Conservation (phyloP, 1,284 basidiomycete species). For the Malassezia restricta region DNA sequence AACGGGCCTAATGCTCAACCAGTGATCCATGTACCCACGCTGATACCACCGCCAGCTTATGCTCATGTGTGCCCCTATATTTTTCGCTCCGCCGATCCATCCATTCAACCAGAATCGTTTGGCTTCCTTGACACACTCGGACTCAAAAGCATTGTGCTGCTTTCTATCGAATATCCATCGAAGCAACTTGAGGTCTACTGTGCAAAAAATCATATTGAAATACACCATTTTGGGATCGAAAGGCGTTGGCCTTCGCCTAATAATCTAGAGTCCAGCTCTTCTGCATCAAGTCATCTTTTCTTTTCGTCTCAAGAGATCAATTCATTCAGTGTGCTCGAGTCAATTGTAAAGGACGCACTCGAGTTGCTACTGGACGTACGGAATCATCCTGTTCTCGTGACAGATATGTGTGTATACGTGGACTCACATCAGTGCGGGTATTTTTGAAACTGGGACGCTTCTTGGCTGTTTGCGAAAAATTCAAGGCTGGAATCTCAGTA, state of each 20-base stretch:
- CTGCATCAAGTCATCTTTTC: conserved; percentile 5
- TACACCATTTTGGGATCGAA: conserved; percentile 34
- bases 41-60: conserved; percentile 29
- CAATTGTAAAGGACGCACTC: conserved; percentile 35
- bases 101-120: conserved; percentile 15
- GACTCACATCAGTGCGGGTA: conserved; percentile 19
- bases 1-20: not conserved
- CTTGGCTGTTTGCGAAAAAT: conserved; percentile 38
- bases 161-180: conserved; percentile 34
- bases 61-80: conserved; percentile 33
- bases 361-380: conserved; percentile 26
- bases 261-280: not conserved
- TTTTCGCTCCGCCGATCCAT: conserved; percentile 27
- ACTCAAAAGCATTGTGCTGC: conserved; percentile 29
- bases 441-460: conserved; percentile 38
- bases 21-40: not conserved
- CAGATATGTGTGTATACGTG: conserved; percentile 18
- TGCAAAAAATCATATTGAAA: conserved; percentile 17
- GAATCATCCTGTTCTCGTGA: conserved; percentile 31
- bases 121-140: conserved; percentile 24
- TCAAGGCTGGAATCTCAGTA: conserved; percentile 40
- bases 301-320: conserved; percentile 13
- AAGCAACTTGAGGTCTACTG: conserved; percentile 22
- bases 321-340: conserved; percentile 18
- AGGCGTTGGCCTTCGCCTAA: conserved; percentile 14